These are phyloP conservation scores for Fusarium cicatricum DNA, from an alignment of 2,329 filamentous ascomycete species.

Conservation along the genomic window DNA sequence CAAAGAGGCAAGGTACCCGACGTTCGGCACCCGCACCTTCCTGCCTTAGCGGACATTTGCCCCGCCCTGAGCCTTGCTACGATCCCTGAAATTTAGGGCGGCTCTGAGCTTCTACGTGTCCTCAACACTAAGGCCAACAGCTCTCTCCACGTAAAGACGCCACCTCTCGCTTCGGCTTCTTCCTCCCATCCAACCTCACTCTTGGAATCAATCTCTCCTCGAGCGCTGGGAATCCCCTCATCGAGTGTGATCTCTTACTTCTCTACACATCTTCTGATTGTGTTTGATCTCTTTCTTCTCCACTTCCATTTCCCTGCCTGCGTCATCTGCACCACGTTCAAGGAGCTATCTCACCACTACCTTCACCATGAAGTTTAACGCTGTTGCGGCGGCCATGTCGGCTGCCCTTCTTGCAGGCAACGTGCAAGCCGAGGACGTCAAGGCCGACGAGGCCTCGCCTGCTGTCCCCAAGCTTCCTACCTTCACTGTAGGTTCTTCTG, in stretches of 20 bases:
- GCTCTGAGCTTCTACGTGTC: slow-evolving; percentile 47
- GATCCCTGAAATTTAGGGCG: slow-evolving; percentile 41
- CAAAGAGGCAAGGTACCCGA: slow-evolving; percentile 23
- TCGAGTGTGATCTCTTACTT: slow-evolving; percentile 4
- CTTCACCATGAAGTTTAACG: slow-evolving; percentile 82
- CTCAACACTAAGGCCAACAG: slow-evolving; percentile 41
- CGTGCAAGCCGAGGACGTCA: slow-evolving; percentile 71
- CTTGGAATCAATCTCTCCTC: slow-evolving; percentile 41
- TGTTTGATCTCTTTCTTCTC: not conserved
- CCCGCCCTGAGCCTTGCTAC: slow-evolving; percentile 32
- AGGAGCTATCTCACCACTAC: slow-evolving; percentile 57
- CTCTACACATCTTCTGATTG: slow-evolving; percentile 11
- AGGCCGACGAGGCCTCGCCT: slow-evolving; percentile 62
- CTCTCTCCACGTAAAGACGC: slow-evolving; percentile 42
- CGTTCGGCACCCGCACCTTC: slow-evolving; percentile 33
- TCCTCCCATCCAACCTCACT: slow-evolving; percentile 40
- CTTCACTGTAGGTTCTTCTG: slow-evolving; percentile 77
- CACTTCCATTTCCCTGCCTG: slow-evolving; percentile 9
- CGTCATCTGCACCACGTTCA: slow-evolving; percentile 24
- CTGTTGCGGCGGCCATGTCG: slow-evolving; percentile 78
- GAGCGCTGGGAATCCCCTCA: slow-evolving; percentile 41
- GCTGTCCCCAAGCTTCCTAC: slow-evolving; percentile 74
- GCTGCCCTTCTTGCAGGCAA: slow-evolving; percentile 76
- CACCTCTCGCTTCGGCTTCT: slow-evolving; percentile 32
- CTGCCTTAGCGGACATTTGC: slow-evolving; percentile 32